Conservation (phyloP, 2,329 filamentous ascomycete genomes). For the Sporothrix inflata region DNA sequence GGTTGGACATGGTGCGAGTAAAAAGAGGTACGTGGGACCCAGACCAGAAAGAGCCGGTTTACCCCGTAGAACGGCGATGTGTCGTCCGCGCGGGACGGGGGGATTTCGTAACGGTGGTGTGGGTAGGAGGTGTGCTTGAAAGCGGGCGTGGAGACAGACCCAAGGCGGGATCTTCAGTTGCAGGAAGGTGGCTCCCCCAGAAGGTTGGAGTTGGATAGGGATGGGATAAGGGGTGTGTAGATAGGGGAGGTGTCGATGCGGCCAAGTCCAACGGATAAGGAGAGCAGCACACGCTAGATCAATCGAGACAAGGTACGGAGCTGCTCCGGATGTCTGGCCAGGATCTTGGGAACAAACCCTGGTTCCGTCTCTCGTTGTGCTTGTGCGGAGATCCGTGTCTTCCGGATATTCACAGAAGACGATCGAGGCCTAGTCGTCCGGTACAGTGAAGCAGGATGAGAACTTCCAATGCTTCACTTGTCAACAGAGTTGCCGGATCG, state of each 20-base stretch:
- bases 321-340: constrained; percentile 19
- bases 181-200: background rate
- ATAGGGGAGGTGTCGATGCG: constrained; percentile 14
- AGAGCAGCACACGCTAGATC: constrained; percentile 8
- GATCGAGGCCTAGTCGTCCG: background rate
- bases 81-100: constrained; percentile 21
- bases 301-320: constrained; percentile 1
- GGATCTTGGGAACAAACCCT: background rate
- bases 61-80: constrained; percentile 24
- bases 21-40: constrained; percentile 23
- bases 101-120: constrained; percentile 18
- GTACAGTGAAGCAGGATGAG: background rate
- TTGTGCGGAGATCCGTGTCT: background rate
- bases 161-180: constrained; percentile 1
- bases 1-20: constrained; percentile 55
- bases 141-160: constrained; percentile 8
- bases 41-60: constrained; percentile 17
- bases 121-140: background rate
- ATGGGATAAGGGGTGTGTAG: constrained; percentile 24
- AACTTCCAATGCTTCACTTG: background rate
- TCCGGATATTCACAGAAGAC: background rate
- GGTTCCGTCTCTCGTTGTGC: background rate
- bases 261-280: constrained; percentile 22
- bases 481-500: background rate
- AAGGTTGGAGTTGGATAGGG: background rate